Percentiles rank a stretch among this genome's conserved stretches.
Evolutionary conservation across 2,329 filamentous ascomycete species (phyloP).

Genomic region (Orbilia javanica): DNA sequence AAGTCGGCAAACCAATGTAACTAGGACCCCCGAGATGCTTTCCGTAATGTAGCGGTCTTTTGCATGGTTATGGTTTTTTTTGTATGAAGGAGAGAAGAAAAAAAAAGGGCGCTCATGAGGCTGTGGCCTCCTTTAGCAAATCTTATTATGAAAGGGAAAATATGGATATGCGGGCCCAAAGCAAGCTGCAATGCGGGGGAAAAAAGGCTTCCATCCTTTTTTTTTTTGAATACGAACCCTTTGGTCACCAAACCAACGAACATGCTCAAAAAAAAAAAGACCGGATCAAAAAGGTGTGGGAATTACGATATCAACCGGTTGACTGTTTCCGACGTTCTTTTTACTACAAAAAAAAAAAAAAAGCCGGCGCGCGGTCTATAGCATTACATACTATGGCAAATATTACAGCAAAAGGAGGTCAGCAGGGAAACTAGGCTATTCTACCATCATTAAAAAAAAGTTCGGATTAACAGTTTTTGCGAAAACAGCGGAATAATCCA

Average conservation of each 20-base stretch:
- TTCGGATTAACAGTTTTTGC: conserved; percentile 59
- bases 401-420: background rate
- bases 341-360: background rate
- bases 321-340: background rate
- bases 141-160: conserved; percentile 27
- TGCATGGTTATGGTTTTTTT: conserved; percentile 12
- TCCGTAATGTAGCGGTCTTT: conserved; percentile 40
- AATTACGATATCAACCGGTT: conserved; percentile 45
- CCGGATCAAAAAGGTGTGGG: conserved; percentile 42
- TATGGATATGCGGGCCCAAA: conserved; percentile 43
- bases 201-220: conserved; percentile 18
- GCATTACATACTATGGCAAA: background rate
- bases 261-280: background rate
- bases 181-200: conserved; percentile 41
- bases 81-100: background rate
- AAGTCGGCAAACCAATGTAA: conserved; percentile 28
- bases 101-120: conserved; percentile 16
- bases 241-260: conserved; percentile 5
- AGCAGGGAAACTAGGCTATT: conserved; percentile 18
- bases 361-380: too few relatives aligned
- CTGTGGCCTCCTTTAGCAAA: conserved; percentile 36
- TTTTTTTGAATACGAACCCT: conserved; percentile 15
- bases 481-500: conserved; percentile 53
- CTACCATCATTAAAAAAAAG: background rate
- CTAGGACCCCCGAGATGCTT: conserved; percentile 37